A percentile compares a stretch with the other conserved stretches of the same genome.
Evolutionary conservation across 176 grass and related monocot species (phyloP).

Genomic region (Typha latifolia): DNA sequence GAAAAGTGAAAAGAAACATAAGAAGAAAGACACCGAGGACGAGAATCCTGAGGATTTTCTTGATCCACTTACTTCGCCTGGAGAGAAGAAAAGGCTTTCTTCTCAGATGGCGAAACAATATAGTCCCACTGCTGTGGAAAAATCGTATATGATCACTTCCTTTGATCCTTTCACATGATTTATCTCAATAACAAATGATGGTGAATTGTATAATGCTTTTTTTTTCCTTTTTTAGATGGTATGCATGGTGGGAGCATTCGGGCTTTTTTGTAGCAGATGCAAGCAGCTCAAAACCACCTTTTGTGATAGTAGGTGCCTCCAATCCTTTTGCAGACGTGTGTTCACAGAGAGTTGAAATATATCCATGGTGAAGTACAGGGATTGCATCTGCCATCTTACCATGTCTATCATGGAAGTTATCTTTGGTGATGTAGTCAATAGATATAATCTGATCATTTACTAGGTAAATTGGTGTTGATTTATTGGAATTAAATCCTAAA

Average conservation of each 20-base stretch:
- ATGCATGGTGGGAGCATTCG: conserved; percentile 73
- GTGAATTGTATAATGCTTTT: conserved; percentile 1
- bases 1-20: conserved; percentile 52
- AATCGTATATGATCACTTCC: conserved; percentile 35
- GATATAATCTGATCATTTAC: background rate
- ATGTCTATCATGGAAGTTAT: background rate
- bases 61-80: conserved; percentile 36
- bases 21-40: conserved; percentile 29
- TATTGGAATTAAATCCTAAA: background rate
- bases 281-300: conserved; percentile 57
- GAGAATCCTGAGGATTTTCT: conserved; percentile 58
- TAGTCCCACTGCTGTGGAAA: conserved; percentile 51
- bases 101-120: conserved; percentile 75
- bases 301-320: conserved; percentile 55
- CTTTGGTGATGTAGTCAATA: background rate
- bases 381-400: background rate
- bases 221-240: conserved; percentile 45
- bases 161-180: conserved; percentile 1
- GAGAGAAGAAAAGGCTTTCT: conserved; percentile 53
- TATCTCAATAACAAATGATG: conserved; percentile 3
- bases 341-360: background rate
- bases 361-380: background rate
- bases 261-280: conserved; percentile 56
- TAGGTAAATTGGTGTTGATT: background rate
- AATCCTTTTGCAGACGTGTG: background rate